These are phyloP conservation scores for Trichoderma citrinoviride DNA, from an alignment of 2,329 filamentous ascomycete genomes.

Conservation along the genomic window DNA sequence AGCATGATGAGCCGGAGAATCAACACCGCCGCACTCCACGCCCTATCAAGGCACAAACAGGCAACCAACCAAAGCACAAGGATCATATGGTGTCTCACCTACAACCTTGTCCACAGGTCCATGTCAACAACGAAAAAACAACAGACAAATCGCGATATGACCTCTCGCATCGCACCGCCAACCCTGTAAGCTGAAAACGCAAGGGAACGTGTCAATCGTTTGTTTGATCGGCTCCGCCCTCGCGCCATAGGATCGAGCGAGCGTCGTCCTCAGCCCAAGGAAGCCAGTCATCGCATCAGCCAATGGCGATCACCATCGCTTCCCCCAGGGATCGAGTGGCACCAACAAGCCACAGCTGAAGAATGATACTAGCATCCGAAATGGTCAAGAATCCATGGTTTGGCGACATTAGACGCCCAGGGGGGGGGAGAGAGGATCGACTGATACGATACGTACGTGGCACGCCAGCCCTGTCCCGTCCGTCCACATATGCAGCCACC, in stretches of 20 bases:
- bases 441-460: slow-evolving; percentile 12
- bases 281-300: background rate
- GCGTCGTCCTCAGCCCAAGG: slow-evolving; percentile 1
- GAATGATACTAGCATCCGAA: too few species aligned
- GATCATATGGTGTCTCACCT: background rate
- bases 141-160: background rate
- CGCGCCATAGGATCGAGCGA: background rate
- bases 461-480: too few species aligned
- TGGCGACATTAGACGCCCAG: background rate
- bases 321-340: background rate
- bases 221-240: slow-evolving; percentile 6
- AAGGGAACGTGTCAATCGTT: slow-evolving; percentile 14
- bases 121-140: background rate
- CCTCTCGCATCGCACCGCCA: background rate
- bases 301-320: background rate
- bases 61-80: background rate
- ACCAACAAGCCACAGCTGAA: too few species aligned
- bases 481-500: background rate
- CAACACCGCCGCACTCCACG: background rate
- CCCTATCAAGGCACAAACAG: background rate
- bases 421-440: background rate
- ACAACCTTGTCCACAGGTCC: too few species aligned
- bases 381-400: background rate
- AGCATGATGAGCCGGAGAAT: background rate
- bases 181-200: slow-evolving; percentile 8